Conservation (phyloP, 73 alveolate species). For the Effrenium voratum region DNA sequence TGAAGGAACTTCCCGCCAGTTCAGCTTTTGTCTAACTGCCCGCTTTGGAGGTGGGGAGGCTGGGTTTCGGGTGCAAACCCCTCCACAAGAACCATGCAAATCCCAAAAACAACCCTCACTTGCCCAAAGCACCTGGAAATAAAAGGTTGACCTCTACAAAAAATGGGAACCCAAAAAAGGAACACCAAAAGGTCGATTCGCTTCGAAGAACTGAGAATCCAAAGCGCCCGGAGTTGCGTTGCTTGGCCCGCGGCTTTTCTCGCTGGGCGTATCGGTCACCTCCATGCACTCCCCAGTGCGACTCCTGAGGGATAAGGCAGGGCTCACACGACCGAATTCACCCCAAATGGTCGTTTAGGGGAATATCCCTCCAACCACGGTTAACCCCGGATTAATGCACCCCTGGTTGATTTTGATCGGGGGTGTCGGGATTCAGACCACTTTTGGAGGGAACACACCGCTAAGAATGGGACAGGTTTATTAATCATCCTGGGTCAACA, state of each 20-base stretch:
- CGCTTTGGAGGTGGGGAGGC: too few species aligned
- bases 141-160: not conserved
- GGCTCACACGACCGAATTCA: not conserved
- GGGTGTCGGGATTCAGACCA: not conserved
- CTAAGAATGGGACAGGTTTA: constrained; percentile 6
- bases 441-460: not conserved
- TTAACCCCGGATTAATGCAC: not conserved
- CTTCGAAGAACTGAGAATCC: not conserved
- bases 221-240: not conserved
- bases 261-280: constrained; percentile 18
- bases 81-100: too few species aligned
- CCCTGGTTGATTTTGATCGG: not conserved
- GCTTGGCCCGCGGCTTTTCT: not conserved
- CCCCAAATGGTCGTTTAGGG: not conserved
- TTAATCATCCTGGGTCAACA: not conserved
- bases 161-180: not conserved
- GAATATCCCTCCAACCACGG: not conserved
- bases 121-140: too few species aligned
- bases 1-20: too few species aligned
- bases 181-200: not conserved
- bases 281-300: constrained; percentile 30
- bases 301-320: constrained; percentile 1
- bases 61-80: too few species aligned
- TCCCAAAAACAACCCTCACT: too few species aligned
- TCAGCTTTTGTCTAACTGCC: too few species aligned